A percentile compares a stretch with the other conserved stretches of the same genome.
Conservation (phyloP, 2,329 filamentous ascomycete species). For the Paecilomyces dactylethromorphus region DNA sequence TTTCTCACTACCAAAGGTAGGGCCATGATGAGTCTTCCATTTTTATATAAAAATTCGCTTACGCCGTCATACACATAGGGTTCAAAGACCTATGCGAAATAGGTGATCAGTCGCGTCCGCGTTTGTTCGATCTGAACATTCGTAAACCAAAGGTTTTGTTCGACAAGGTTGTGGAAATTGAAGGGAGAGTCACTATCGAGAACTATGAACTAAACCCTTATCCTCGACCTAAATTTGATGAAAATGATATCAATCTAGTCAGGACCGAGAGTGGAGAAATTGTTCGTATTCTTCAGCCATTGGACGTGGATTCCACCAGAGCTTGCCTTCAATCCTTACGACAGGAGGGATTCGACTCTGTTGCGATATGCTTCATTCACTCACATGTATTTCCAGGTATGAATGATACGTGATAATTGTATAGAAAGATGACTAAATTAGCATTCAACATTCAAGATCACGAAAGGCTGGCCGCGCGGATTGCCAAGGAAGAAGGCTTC, state of each 20-base stretch:
- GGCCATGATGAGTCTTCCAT: neutral
- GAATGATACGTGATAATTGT: neutral
- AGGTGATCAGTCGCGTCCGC: conserved; percentile 78
- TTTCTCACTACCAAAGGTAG: conserved; percentile 69
- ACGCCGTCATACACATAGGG: neutral
- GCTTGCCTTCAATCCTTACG: conserved; percentile 58
- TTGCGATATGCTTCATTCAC: conserved; percentile 82
- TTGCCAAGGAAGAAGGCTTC: conserved; percentile 73
- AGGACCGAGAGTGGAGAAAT: conserved; percentile 56
- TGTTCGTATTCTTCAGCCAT: conserved; percentile 58
- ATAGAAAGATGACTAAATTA: neutral
- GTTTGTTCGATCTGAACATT: conserved; percentile 83
- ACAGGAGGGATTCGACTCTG: conserved; percentile 62
- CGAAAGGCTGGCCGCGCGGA: conserved; percentile 63
- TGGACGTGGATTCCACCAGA: conserved; percentile 45
- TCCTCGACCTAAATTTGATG: conserved; percentile 52
- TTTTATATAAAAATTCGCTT: neutral
- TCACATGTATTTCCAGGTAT: conserved; percentile 68
- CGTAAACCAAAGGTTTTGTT: conserved; percentile 76
- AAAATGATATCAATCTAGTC: conserved; percentile 61
- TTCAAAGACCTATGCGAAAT: conserved; percentile 78
- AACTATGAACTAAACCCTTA: conserved; percentile 53
- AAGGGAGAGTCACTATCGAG: conserved; percentile 59
- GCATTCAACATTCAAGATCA: conserved; percentile 46
- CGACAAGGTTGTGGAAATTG: conserved; percentile 69